Evolutionary conservation across 2,329 filamentous ascomycete species (phyloP).

Genomic region (Seiridium cupressi): DNA sequence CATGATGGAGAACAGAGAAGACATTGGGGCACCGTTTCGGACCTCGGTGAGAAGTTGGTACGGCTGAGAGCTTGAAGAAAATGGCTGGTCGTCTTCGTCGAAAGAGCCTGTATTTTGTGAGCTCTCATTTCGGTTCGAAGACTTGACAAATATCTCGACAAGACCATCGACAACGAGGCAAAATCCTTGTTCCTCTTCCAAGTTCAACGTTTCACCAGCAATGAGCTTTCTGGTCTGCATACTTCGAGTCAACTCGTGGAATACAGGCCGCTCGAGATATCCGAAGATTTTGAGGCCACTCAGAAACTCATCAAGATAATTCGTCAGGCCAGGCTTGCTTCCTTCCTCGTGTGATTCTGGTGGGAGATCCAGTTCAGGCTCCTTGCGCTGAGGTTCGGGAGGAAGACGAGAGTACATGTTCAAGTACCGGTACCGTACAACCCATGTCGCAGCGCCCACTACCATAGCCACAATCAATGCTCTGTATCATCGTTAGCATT

Average conservation of each 20-base stretch:
- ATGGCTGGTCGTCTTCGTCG: slow-evolving; percentile 65
- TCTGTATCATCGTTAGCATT: slow-evolving; percentile 32
- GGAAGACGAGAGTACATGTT: slow-evolving; percentile 96
- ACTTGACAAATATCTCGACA: slow-evolving; percentile 98
- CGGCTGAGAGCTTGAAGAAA: slow-evolving; percentile 68
- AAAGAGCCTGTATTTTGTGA: slow-evolving; percentile 46
- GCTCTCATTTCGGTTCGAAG: slow-evolving; percentile 44
- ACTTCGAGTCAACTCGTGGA: slow-evolving; percentile 93
- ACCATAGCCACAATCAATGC: slow-evolving; percentile 75
- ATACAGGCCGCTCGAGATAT: slow-evolving; percentile 92
- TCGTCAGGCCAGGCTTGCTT: slow-evolving; percentile 86
- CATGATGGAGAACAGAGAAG: slow-evolving; percentile 94
- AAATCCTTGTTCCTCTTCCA: slow-evolving; percentile 98
- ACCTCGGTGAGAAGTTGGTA: slow-evolving; percentile 97
- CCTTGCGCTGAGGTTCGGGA: slow-evolving; percentile 91
- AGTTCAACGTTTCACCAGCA: slow-evolving; percentile 88
- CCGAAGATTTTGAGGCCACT: slow-evolving; percentile 99
- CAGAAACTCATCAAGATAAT: slow-evolving; percentile 95
- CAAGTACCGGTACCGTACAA: slow-evolving; percentile 90
- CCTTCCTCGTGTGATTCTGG: slow-evolving; percentile 89
- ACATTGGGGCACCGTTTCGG: slow-evolving; percentile 97
- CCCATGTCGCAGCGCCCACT: slow-evolving; percentile 86
- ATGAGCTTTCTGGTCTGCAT: slow-evolving; percentile 98
- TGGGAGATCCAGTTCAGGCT: slow-evolving; percentile 92
- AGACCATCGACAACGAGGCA: slow-evolving; percentile 95